Base-by-base conservation (phyloP, 176 grass and related monocot species). In the Alloteropsis semialata region DNA sequence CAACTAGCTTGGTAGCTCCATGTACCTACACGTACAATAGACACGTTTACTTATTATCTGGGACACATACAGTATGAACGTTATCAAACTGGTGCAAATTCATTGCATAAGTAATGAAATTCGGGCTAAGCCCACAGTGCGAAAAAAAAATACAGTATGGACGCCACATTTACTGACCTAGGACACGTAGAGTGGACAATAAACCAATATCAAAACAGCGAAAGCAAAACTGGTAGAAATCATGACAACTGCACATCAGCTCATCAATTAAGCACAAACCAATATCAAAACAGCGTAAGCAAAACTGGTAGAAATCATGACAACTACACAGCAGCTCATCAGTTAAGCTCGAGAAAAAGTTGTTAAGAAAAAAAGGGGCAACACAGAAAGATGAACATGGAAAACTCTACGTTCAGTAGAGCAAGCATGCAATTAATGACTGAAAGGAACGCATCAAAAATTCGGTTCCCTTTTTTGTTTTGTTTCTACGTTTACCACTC, bases 381-480 rank as follows among this genome's bases (percentile, higher is more conserved):
- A 49, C 33, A 41, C n/a, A 64, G 13, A 18, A 2, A 8, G 8
- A 44, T 36, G 10, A 0, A 6, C 16, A 37, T 72, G 9, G 21
- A 88, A 5, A 64, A 62, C 42, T 75, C 77, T 39, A 85, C 55
- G 10, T 57, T 69, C 9, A 54, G 49, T 41, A 65, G 80, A 76
- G 44, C 80, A 64, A 60, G 0, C 36, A 89, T 89, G 75, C 55
- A 65, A 81, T 72, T 87, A 75, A n/a, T n/a, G n/a, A 75, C 39
- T 81, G 30, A 76, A 83, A 92, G 90, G 90, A 92, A 89, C 87
- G 16, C 87, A 36, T 76, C 27, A 89, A 90, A 91, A 91, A 78
- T 38, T 72, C 0, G 84, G 90, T 92, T 92, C 90, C 87, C 76
- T 85, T 88, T n/a, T 88, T 73, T 72, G 64, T 89, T 75, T 57